Evolutionary conservation across 345 rosid species (phyloP), one percentile per base, ranked within the genome.

Genomic region (Citrus sinensis): DNA sequence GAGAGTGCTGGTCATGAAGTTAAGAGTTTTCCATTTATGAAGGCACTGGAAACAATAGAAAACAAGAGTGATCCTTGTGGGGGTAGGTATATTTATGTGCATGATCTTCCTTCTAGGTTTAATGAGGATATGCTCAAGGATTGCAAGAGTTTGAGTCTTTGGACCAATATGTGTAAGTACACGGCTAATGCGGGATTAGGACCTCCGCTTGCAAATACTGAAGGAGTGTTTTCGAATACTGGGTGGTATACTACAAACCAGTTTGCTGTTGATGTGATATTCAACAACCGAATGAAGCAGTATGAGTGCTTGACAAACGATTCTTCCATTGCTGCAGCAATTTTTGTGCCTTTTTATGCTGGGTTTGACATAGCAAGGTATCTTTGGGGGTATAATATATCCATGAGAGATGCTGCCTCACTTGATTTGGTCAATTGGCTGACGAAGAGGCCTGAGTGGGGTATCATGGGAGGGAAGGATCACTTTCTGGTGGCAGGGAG

Each of bases 81-180:
- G 3, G 96, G 98, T 34, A 89, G 87, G 83, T 94, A 94, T 71
- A 89, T 94, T 60, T 92, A 90, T 76, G 95, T 93, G 76, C 97
- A 93, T 37, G 85, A 93, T 76, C 82, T 95, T 25, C 95, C 98
- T 68, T 71, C 95, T 0, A 90, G 83, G 87, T 95, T 93, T 84
- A 95, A 93, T 51, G 94, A 89, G 82, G 94, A 92, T 73, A 92
- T 95, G 97, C 91, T 95, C 80, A 86, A 88, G 82, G 89, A 92
- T 70, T 93, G 98, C 79, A 89, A 74, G 83, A 93, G 88, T 79
- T 89, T 92, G 87, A 92, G 98, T 80, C 92, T 82, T 65, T 90
- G 98, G 98, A 93, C 97, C 27, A 90, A 95, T 73, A 95, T 95
- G 98, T 95, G 97, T 49, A 93, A 92, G 91, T 95, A 90, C 87